Evolutionary conservation across 257 asterid species (phyloP), one percentile per base, ranked within the genome.

Genomic region (Linderniella brevidens): DNA sequence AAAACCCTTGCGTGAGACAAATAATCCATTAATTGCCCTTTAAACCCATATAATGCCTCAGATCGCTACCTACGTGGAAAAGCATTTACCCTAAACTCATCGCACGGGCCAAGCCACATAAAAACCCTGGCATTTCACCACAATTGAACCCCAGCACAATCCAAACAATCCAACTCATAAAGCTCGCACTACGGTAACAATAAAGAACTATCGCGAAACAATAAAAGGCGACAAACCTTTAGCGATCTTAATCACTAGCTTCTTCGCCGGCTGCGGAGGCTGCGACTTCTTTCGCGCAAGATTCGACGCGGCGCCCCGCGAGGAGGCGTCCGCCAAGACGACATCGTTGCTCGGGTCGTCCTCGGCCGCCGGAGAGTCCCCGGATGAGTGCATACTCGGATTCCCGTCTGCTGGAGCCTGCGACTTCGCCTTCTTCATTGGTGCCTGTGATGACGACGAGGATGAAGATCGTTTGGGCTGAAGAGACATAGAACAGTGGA

Each of bases 401-500:
- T 68, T 11, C 47, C 41, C 32, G 51, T 65, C 68, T 48, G 73
- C 68, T 35, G 65, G 66, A 46, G 79, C 72, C 64, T 73, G 85
- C 11, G 82, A 68, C 77, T 78, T 85, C 55, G 93, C 82, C 43
- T 80, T 85, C 47, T 78, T 85, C 95, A 85, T 80, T 1, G 79
- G 50, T 58, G 55, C 13, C 42, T 48, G 13, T 55, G 63, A 10
- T 47, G 58, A 19, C 19, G 73, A 40, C 41, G 78, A 8, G 52
- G 75, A 54, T 11, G 61, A 56, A 18, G 69, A 50, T 61, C 73
- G 85, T 62, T 73, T 77, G 53, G 29, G 40, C 48, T 68, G 56
- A 62, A 70, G 73, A 66, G 92, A 82, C 93, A 82, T 78, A 77
- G 60, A 70, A 50, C 58, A 53, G 63, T 44, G 62, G 32, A 17